Percentiles rank a stretch among this genome's conserved stretches.
Conservation (phyloP, 2,329 filamentous ascomycete species). For the Cercospora janseana region DNA sequence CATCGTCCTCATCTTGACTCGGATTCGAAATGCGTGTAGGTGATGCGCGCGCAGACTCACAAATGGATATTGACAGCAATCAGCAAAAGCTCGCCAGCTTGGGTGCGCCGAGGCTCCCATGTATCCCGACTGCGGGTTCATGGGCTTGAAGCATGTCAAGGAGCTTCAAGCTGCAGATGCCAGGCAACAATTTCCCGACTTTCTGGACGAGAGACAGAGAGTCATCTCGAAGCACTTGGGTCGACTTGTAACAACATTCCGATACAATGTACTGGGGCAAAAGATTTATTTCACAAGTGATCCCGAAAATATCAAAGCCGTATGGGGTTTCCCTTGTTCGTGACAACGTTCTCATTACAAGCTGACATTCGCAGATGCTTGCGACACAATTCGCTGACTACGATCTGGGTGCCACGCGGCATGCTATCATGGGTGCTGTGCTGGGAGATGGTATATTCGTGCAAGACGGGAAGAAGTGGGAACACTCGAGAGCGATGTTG, state of each 20-base stretch:
- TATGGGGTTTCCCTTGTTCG: not conserved
- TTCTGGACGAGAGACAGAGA: slow-evolving; percentile 30
- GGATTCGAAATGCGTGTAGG: slow-evolving; percentile 22
- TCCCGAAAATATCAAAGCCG: slow-evolving; percentile 39
- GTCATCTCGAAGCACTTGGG: slow-evolving; percentile 29
- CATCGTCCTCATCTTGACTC: slow-evolving; percentile 22
- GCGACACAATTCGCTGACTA: slow-evolving; percentile 37
- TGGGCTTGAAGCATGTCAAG: slow-evolving; percentile 33
- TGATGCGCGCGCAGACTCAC: not conserved
- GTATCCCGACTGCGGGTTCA: slow-evolving; percentile 29
- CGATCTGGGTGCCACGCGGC: slow-evolving; percentile 32
- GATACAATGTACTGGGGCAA: slow-evolving; percentile 28
- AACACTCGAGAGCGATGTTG: slow-evolving; percentile 39
- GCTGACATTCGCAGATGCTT: slow-evolving; percentile 24
- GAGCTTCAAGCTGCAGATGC: slow-evolving; percentile 33
- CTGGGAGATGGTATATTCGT: slow-evolving; percentile 39
- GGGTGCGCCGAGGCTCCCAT: slow-evolving; percentile 30
- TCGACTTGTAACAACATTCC: slow-evolving; percentile 33
- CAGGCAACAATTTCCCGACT: slow-evolving; percentile 32
- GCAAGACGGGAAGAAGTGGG: slow-evolving; percentile 39
- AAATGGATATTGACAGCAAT: slow-evolving; percentile 8
- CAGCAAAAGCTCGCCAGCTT: slow-evolving; percentile 28
- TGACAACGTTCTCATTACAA: not conserved
- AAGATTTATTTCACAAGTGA: slow-evolving; percentile 34
- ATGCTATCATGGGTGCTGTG: slow-evolving; percentile 32